Evolutionary conservation across 2,329 filamentous ascomycete genomes (phyloP), one percentile per base, ranked within the genome.

Genomic region (Phialophora expanda): DNA sequence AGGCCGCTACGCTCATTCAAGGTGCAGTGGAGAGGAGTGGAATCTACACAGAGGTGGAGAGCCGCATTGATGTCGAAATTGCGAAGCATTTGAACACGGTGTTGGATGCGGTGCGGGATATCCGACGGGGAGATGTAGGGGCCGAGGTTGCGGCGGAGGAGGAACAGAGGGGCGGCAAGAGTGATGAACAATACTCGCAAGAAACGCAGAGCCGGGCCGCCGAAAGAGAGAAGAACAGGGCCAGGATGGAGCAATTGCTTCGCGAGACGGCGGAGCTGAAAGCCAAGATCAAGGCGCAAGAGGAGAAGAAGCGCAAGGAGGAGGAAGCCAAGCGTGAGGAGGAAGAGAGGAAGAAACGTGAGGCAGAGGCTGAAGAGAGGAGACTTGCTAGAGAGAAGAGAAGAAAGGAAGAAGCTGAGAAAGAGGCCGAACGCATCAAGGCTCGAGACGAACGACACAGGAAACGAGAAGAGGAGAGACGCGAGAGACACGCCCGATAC

Each of bases 11-110:
- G 1, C 77, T 89, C 51, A 84, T 89, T 32, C 86, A 89, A 76
- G 87, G 87, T 62, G 86, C 85, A 1, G 87, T 86, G 9, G 87
- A 89, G 69, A 83, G 87, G 62, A 86, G 83, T 66, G 84, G 87
- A 66, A 82, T 89, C 60, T 89, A 89, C 72, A 83, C 83, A 66
- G 83, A 79, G 69, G 85, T 86, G 24, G 85, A 86, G 72, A 76
- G 77, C 7, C 81, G 84, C 14, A 79, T 89, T 55, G 83, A 86
- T 70, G 75, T 75, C 4, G 78, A 88, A 70, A 82, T 88, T 57
- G 80, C 83, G 56, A 78, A 83, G 65, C 81, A 86, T 67, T 77
- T 89, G 44, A 79, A 80, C 1, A 78, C 81, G 50, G 85, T 87
- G 34, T 78, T 87, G 64, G 76, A 78, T 5, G 82, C 83, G 11